phyloP scores from a whole-genome alignment of 192 early-diverging fungal genomes.

The Gamsiella multidivaricata region DNA sequence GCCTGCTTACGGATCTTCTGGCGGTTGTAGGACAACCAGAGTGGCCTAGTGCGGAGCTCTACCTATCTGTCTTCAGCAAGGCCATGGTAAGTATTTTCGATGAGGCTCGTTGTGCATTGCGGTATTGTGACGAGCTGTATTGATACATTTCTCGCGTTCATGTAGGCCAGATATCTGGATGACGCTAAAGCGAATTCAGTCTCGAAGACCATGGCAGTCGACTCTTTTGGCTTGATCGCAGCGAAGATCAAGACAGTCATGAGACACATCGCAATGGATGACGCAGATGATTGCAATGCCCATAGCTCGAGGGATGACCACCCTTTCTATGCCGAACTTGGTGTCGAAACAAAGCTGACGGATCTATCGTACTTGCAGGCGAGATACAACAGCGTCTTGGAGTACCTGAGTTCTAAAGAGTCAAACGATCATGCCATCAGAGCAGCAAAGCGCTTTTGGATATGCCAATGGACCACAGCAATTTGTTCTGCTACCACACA shows the following conservation, averaged over 20 bases:
- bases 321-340: slow-evolving; percentile 28
- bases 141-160: background rate
- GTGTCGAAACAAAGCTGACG: slow-evolving; percentile 10
- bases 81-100: slow-evolving; percentile 64
- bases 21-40: slow-evolving; percentile 82
- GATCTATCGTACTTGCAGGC: slow-evolving; percentile 28
- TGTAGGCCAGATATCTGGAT: slow-evolving; percentile 67
- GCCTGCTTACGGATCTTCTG: slow-evolving; percentile 78
- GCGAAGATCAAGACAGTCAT: slow-evolving; percentile 64
- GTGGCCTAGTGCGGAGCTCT: slow-evolving; percentile 89
- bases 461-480: slow-evolving; percentile 20
- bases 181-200: slow-evolving; percentile 68
- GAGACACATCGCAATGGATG: background rate
- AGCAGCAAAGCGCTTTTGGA: slow-evolving; percentile 34
- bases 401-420: slow-evolving; percentile 19
- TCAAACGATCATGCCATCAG: slow-evolving; percentile 17
- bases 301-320: background rate
- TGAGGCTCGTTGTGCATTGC: background rate
- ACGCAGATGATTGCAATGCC: background rate
- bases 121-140: background rate
- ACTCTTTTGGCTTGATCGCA: slow-evolving; percentile 70
- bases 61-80: slow-evolving; percentile 72
- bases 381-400: slow-evolving; percentile 20
- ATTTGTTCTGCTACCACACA: slow-evolving; percentile 6
- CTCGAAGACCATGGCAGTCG: slow-evolving; percentile 69